Percentiles rank a stretch among this genome's conserved stretches.
These are phyloP conservation scores for Serpula lacrymans DNA, from an alignment of 768 basidiomycete species.

Conservation along the genomic window DNA sequence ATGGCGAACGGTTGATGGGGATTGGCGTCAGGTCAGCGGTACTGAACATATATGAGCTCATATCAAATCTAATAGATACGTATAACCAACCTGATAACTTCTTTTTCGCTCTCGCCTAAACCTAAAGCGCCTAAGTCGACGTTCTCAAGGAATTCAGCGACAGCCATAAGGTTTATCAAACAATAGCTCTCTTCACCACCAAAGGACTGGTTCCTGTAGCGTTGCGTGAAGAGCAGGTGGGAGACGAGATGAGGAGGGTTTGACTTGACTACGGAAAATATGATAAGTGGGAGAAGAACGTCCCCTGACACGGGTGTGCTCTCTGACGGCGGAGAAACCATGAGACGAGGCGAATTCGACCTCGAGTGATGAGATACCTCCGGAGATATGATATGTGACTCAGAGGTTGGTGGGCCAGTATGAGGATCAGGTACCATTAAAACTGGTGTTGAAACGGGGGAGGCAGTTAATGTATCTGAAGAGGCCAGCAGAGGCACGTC, in stretches of 20 bases:
- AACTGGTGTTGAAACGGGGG: conserved; percentile 6
- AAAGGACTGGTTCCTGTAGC: conserved; percentile 26
- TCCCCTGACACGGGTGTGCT: conserved; percentile 68
- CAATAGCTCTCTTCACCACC: conserved; percentile 88
- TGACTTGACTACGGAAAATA: conserved; percentile 89
- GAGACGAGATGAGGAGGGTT: conserved; percentile 82
- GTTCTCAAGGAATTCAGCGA: conserved; percentile 93
- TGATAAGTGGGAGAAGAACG: conserved; percentile 88
- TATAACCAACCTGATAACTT: conserved; percentile 50
- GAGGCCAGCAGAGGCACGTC: conserved; percentile 3
- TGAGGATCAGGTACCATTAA: background rate
- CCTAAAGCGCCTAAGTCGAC: conserved; percentile 79
- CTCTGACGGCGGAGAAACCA: conserved; percentile 6
- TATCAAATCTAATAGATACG: background rate
- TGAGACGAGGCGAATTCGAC: conserved; percentile 2
- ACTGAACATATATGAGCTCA: conserved; percentile 33
- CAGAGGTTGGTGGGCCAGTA: conserved; percentile 3
- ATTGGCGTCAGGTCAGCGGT: conserved; percentile 82
- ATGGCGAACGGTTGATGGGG: conserved; percentile 55
- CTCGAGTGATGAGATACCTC: conserved; percentile 1
- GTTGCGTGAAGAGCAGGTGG: conserved; percentile 37
- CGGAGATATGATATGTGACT: conserved; percentile 5
- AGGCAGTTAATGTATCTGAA: conserved; percentile 3
- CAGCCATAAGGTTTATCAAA: conserved; percentile 91
- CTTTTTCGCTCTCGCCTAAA: conserved; percentile 55